Conservation (phyloP, 352 stramenopile species). For the Phytopythium delawarense region DNA sequence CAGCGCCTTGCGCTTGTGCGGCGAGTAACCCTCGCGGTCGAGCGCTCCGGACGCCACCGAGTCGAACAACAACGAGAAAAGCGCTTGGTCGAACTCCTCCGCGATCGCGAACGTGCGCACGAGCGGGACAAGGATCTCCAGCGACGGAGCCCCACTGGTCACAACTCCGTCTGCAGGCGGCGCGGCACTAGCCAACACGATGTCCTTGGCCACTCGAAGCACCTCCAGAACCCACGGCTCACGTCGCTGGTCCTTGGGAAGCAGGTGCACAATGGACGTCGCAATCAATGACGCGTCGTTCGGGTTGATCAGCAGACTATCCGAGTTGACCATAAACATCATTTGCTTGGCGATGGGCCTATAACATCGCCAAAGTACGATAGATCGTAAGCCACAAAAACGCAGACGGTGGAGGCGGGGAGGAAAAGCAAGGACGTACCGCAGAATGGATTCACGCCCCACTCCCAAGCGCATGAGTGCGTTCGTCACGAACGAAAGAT, state of each 20-base stretch:
- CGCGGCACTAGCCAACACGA: conserved; percentile 16
- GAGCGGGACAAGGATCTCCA: conserved; percentile 40
- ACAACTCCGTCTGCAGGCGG: conserved; percentile 1
- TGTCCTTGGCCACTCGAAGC: conserved; percentile 32
- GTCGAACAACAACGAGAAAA: conserved; percentile 41
- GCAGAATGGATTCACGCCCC: conserved; percentile 46
- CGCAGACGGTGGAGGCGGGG: background rate
- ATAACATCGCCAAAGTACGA: background rate
- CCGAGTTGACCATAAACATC: conserved; percentile 28
- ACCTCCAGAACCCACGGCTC: conserved; percentile 47
- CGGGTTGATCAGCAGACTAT: conserved; percentile 24
- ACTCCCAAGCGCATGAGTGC: conserved; percentile 54
- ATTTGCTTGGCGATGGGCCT: conserved; percentile 49
- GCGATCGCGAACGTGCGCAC: conserved; percentile 45
- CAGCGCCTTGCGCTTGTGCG: conserved; percentile 30
- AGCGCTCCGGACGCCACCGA: conserved; percentile 35
- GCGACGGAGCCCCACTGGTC: conserved; percentile 10
- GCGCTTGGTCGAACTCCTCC: conserved; percentile 47
- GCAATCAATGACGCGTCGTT: conserved; percentile 48
- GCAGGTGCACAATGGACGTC: conserved; percentile 39
- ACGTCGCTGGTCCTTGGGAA: conserved; percentile 41
- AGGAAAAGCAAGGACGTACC: conserved; percentile 24
- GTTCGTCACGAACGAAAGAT: conserved; percentile 37
- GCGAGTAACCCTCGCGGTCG: conserved; percentile 26
- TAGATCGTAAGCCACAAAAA: background rate